These are phyloP conservation scores for Rostrohypoxylon terebratum DNA, from an alignment of 495 filamentous ascomycete genomes.

Conservation along the genomic window DNA sequence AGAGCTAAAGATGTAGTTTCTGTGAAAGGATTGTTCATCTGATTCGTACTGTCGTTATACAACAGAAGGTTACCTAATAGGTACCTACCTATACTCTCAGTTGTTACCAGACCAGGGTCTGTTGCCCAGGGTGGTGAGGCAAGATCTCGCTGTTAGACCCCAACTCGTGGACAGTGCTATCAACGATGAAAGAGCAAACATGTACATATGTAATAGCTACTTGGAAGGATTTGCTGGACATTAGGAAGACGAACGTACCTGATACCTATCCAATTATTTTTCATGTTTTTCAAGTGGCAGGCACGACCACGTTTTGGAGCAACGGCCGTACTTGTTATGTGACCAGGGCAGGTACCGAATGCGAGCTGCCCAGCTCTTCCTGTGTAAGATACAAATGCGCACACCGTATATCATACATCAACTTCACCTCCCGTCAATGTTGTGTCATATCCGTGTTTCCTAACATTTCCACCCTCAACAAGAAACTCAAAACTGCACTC, in stretches of 20 bases:
- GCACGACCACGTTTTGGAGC: slow-evolving; percentile 21
- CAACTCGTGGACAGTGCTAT: background rate
- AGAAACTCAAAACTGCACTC: background rate
- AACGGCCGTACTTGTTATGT: slow-evolving; percentile 21
- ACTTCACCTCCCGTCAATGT: background rate
- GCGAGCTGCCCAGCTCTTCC: background rate
- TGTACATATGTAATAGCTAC: background rate
- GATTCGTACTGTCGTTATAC: background rate
- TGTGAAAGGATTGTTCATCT: background rate
- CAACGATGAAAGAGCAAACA: background rate
- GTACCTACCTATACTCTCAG: background rate
- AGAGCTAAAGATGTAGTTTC: background rate
- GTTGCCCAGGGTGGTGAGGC: background rate
- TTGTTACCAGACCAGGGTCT: background rate
- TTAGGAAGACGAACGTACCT: background rate
- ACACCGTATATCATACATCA: background rate
- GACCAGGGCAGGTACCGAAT: background rate
- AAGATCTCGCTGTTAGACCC: background rate
- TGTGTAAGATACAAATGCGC: background rate
- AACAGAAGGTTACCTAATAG: background rate
- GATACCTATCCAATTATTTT: background rate
- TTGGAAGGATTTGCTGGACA: background rate
- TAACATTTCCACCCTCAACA: background rate
- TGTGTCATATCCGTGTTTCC: slow-evolving; percentile 1
- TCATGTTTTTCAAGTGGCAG: background rate